Conservation (phyloP, 257 asterid genomes). For the Fraxinus anomala region DNA sequence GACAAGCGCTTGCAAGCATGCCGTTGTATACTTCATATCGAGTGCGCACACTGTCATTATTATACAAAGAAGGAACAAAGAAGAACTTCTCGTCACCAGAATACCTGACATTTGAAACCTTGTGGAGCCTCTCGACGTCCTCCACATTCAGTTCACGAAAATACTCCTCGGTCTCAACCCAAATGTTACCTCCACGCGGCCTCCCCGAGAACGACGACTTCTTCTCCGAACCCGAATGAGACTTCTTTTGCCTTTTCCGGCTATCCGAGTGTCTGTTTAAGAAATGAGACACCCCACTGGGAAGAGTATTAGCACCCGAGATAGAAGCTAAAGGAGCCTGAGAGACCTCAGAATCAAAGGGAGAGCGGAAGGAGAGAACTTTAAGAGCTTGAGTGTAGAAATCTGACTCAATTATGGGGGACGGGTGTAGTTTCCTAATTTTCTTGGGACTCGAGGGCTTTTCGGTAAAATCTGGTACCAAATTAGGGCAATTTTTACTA, state of each 20-base stretch:
- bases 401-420: constrained; percentile 44
- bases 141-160: constrained; percentile 65
- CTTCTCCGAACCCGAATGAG: constrained; percentile 59
- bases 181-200: constrained; percentile 53
- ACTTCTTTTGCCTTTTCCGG: constrained; percentile 76
- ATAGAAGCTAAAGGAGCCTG: constrained; percentile 40
- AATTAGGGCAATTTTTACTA: constrained; percentile 47
- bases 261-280: constrained; percentile 64
- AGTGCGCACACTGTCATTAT: constrained; percentile 29
- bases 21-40: constrained; percentile 30
- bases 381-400: constrained; percentile 76
- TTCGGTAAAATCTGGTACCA: constrained; percentile 47
- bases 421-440: constrained; percentile 56
- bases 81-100: constrained; percentile 49
- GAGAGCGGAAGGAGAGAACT: constrained; percentile 70
- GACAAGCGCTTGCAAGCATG: constrained; percentile 35
- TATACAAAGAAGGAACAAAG: constrained; percentile 43
- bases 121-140: constrained; percentile 64
- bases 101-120: constrained; percentile 40
- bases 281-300: constrained; percentile 63
- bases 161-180: constrained; percentile 80
- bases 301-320: constrained; percentile 50
- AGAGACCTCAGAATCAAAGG: constrained; percentile 66
- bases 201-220: constrained; percentile 50
- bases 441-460: constrained; percentile 49